These are phyloP conservation scores for Articulospora tetracladia DNA, from an alignment of 495 filamentous ascomycete species.

Conservation along the genomic window DNA sequence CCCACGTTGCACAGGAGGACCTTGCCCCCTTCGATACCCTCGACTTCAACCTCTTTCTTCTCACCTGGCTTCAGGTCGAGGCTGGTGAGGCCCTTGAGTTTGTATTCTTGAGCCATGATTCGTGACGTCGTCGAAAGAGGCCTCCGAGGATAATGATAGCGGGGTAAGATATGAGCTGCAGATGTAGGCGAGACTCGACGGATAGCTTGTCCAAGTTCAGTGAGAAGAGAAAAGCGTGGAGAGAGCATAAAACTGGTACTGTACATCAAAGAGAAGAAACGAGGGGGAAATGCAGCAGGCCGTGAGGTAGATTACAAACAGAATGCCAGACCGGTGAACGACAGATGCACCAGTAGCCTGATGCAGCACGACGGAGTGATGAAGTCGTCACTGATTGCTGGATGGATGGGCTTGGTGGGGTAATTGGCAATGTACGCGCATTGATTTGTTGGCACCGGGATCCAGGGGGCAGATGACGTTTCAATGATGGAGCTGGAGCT, in stretches of 20 bases:
- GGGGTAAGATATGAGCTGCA: conserved; percentile 1
- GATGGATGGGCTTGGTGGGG: neutral
- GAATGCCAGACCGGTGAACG: neutral
- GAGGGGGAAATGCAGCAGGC: neutral
- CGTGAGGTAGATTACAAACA: neutral
- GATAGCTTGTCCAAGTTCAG: neutral
- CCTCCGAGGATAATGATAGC: neutral
- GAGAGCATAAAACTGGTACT: conserved; percentile 11
- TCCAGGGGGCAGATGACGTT: no score
- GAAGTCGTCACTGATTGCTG: neutral
- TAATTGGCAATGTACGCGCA: neutral
- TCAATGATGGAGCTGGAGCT: neutral
- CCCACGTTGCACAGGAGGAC: conserved; percentile 77
- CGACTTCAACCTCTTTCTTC: conserved; percentile 85
- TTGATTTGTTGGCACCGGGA: neutral
- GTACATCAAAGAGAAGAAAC: neutral
- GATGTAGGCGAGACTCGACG: conserved; percentile 15
- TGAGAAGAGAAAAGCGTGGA: conserved; percentile 8
- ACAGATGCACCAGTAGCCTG: neutral
- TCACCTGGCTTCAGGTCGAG: conserved; percentile 71
- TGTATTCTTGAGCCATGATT: conserved; percentile 68
- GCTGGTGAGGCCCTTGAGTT: conserved; percentile 73
- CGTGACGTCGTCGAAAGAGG: conserved; percentile 24
- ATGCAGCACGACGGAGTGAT: neutral
- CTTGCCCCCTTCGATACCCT: conserved; percentile 81